Percentiles rank a stretch among this genome's conserved stretches.
phyloP scores from a whole-genome alignment of 2,329 filamentous ascomycete genomes.

The Claviceps sp. region DNA sequence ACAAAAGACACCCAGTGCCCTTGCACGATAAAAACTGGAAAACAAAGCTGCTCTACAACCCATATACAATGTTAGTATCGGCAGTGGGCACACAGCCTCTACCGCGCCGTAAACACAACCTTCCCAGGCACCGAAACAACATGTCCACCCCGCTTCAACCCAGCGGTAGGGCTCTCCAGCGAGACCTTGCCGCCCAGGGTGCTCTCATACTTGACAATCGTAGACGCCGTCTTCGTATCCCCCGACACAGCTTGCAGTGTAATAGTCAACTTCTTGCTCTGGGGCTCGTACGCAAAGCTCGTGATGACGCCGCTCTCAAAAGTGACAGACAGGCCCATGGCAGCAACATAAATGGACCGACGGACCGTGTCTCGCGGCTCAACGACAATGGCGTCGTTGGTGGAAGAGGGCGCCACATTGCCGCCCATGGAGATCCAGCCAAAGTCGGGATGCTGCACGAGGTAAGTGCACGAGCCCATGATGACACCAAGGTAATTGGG shows the following conservation, averaged over 20 bases:
- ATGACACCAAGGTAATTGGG: constrained; percentile 38
- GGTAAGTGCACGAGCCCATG: constrained; percentile 35
- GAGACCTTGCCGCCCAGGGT: background rate
- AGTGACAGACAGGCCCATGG: constrained; percentile 26
- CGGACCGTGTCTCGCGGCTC: constrained; percentile 31
- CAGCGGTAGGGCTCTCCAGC: background rate
- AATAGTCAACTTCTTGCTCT: background rate
- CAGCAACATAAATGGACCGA: constrained; percentile 34
- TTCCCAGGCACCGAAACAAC: background rate
- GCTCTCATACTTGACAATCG: constrained; percentile 1
- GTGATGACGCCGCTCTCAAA: constrained; percentile 30
- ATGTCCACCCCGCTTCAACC: background rate
- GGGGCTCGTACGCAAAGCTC: constrained; percentile 19
- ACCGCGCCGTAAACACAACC: background rate
- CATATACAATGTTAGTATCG: no score
- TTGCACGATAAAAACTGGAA: no score
- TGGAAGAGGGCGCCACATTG: constrained; percentile 15
- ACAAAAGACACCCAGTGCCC: no score
- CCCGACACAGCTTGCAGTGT: background rate
- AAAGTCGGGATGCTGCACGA: constrained; percentile 29
- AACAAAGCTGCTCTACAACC: no score
- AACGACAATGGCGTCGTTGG: constrained; percentile 20
- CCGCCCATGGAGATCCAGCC: constrained; percentile 39
- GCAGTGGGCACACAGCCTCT: no score
- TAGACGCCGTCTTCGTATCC: background rate